These are phyloP conservation scores for Nevesoporus exiguus DNA, from an alignment of 768 basidiomycete genomes.

Conservation along the genomic window DNA sequence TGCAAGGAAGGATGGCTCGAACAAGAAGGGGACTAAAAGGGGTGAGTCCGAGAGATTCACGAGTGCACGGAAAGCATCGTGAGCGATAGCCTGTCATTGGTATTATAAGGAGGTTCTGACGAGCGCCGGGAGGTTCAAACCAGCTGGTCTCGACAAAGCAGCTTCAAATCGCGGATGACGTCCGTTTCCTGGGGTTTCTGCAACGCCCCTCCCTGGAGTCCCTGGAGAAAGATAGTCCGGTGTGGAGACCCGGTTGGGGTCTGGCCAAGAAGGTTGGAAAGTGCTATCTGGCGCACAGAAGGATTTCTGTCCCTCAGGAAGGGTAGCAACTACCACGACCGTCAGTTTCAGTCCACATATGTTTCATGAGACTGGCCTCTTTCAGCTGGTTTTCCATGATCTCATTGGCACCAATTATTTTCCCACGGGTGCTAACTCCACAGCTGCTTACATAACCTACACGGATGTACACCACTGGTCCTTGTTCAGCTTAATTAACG, in stretches of 20 bases:
- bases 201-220: slow-evolving; percentile 54
- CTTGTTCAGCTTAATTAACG: slow-evolving; percentile 18
- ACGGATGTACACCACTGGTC: not conserved
- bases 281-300: slow-evolving; percentile 81
- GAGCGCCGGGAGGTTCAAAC: slow-evolving; percentile 40
- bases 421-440: slow-evolving; percentile 19
- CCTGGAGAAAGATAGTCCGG: slow-evolving; percentile 71
- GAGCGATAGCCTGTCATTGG: slow-evolving; percentile 68
- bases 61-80: slow-evolving; percentile 91
- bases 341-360: slow-evolving; percentile 9
- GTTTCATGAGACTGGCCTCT: slow-evolving; percentile 32
- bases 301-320: slow-evolving; percentile 88
- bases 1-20: slow-evolving; percentile 67
- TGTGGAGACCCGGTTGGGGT: slow-evolving; percentile 69
- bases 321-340: slow-evolving; percentile 58
- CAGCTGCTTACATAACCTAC: slow-evolving; percentile 22
- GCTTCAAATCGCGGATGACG: slow-evolving; percentile 74
- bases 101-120: slow-evolving; percentile 16
- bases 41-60: slow-evolving; percentile 91
- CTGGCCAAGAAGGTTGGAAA: slow-evolving; percentile 78
- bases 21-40: slow-evolving; percentile 59
- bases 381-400: slow-evolving; percentile 38
- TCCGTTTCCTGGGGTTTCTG: slow-evolving; percentile 60
- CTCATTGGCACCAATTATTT: not conserved
- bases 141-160: slow-evolving; percentile 85